Conservation (phyloP, 768 basidiomycete genomes). For the Lanmaoa rubissima region DNA sequence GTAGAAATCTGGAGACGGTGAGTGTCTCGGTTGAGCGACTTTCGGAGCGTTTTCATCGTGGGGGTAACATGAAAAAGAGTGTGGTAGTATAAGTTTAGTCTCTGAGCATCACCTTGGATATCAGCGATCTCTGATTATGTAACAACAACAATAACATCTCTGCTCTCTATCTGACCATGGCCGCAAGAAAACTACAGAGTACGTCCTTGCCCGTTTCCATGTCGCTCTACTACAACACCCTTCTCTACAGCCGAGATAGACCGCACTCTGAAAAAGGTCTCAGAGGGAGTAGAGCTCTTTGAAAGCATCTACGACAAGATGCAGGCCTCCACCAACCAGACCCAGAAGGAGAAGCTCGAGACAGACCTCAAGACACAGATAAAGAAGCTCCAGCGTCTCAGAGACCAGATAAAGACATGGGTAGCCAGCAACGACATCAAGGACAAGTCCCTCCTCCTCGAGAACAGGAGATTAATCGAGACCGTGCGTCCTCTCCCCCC, state of each 20-base stretch:
- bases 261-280: constrained; percentile 95
- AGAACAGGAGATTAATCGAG: constrained; percentile 95
- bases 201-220: constrained; percentile 13
- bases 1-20: constrained; percentile 66
- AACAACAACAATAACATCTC: constrained; percentile 6
- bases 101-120: too few relatives aligned
- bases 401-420: constrained; percentile 95
- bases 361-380: constrained; percentile 96
- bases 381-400: constrained; percentile 84
- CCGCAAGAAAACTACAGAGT: constrained; percentile 91
- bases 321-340: constrained; percentile 91
- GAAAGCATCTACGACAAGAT: constrained; percentile 98
- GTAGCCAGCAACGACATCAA: constrained; percentile 97
- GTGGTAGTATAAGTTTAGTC: too few relatives aligned
- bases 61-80: neutral
- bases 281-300: constrained; percentile 93
- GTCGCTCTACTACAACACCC: neutral
- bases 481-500: constrained; percentile 58
- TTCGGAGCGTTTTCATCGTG: constrained; percentile 79
- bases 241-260: constrained; percentile 85
- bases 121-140: constrained; percentile 21
- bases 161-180: constrained; percentile 50
- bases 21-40: constrained; percentile 65
- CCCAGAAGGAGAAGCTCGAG: constrained; percentile 98
- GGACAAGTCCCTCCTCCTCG: constrained; percentile 90